phyloP scores from a whole-genome alignment of 2,329 filamentous ascomycete genomes.

The Hypoxylon rubiginosum region DNA sequence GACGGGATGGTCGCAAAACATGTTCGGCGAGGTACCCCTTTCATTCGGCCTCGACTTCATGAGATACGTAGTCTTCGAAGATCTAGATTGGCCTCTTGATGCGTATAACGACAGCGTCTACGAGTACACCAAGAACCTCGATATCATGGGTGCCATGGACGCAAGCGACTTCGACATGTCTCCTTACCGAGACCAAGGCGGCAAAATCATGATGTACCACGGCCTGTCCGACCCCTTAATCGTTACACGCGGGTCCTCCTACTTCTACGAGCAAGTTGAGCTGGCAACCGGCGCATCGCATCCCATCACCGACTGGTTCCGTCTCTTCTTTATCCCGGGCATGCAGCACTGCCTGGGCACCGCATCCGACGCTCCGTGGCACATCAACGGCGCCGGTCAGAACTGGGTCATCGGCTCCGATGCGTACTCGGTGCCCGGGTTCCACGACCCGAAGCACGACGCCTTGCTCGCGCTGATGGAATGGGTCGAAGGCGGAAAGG shows the following conservation, averaged over 20 bases:
- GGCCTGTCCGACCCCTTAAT: slow-evolving; percentile 60
- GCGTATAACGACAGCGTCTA: slow-evolving; percentile 59
- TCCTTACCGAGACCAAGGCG: slow-evolving; percentile 54
- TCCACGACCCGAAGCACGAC: slow-evolving; percentile 40
- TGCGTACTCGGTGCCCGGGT: slow-evolving; percentile 58
- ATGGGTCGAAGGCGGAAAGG: slow-evolving; percentile 62
- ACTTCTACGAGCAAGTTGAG: slow-evolving; percentile 61
- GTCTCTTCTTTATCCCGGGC: slow-evolving; percentile 63
- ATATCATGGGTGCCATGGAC: slow-evolving; percentile 33
- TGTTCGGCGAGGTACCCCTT: slow-evolving; percentile 11
- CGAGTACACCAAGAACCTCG: slow-evolving; percentile 56
- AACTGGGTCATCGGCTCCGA: slow-evolving; percentile 51
- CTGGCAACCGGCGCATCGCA: slow-evolving; percentile 54
- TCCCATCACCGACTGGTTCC: slow-evolving; percentile 52
- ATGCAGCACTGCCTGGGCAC: slow-evolving; percentile 61
- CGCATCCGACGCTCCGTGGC: slow-evolving; percentile 53
- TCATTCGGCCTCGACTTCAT: slow-evolving; percentile 25
- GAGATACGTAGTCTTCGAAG: slow-evolving; percentile 58
- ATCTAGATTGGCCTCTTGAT: slow-evolving; percentile 52
- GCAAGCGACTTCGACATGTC: slow-evolving; percentile 52
- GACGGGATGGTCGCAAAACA: slow-evolving; percentile 13
- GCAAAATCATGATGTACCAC: slow-evolving; percentile 61
- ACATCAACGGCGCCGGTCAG: slow-evolving; percentile 38
- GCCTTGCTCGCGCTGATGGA: slow-evolving; percentile 60
- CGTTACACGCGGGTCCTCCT: slow-evolving; percentile 56